These are phyloP conservation scores for Cryptococcus sp. DNA, from an alignment of 1,284 basidiomycete genomes.

Conservation along the genomic window DNA sequence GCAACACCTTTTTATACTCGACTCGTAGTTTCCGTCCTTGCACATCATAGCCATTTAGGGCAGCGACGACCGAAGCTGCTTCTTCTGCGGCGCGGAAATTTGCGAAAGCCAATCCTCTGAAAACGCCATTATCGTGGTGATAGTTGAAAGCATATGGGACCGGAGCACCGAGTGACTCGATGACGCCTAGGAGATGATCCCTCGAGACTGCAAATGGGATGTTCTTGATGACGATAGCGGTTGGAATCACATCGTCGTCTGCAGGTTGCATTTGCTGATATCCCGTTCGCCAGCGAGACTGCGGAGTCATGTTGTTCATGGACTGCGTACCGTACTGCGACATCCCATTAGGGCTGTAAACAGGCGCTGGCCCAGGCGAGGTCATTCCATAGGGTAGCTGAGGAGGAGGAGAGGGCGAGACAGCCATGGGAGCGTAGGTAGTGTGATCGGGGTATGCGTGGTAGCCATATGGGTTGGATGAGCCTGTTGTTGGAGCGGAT, in stretches of 20 bases:
- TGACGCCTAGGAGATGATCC: slow-evolving; percentile 92
- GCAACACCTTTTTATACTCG: slow-evolving; percentile 98
- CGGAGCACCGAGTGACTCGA: slow-evolving; percentile 90
- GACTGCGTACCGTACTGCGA: slow-evolving; percentile 29
- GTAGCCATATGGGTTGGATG: slow-evolving; percentile 19
- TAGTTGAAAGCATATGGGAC: slow-evolving; percentile 99
- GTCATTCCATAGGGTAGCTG: slow-evolving; percentile 18
- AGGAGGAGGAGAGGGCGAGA: slow-evolving; percentile 40
- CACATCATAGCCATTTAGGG: slow-evolving; percentile 75
- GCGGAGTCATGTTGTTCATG: slow-evolving; percentile 13
- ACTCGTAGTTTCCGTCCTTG: slow-evolving; percentile 97
- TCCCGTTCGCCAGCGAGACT: slow-evolving; percentile 20
- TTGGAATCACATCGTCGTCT: slow-evolving; percentile 80
- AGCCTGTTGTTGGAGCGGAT: slow-evolving; percentile 29
- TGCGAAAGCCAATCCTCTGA: slow-evolving; percentile 96
- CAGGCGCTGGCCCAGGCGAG: slow-evolving; percentile 15
- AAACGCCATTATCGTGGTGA: slow-evolving; percentile 91
- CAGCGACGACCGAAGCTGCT: slow-evolving; percentile 91
- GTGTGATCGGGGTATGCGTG: slow-evolving; percentile 14
- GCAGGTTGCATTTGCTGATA: slow-evolving; percentile 16
- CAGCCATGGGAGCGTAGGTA: slow-evolving; percentile 24
- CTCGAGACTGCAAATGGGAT: slow-evolving; percentile 97
- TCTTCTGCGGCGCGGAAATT: slow-evolving; percentile 91
- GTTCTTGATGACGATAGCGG: slow-evolving; percentile 99
- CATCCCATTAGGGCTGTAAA: slow-evolving; percentile 14